phyloP scores from a whole-genome alignment of 2,329 filamentous ascomycete species.

The Penicillium sp. region DNA sequence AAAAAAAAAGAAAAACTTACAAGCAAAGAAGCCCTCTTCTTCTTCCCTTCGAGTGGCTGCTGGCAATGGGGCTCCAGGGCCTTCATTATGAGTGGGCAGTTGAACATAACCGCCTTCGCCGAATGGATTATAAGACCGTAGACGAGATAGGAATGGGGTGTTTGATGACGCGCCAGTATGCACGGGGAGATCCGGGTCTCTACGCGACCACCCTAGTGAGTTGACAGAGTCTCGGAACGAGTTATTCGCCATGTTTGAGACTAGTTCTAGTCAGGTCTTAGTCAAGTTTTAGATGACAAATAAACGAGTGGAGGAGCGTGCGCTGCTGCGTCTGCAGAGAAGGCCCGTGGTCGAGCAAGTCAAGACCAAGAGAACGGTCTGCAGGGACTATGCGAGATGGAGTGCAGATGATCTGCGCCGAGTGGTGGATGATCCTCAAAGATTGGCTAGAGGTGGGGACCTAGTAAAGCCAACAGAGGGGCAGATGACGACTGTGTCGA shows the following conservation, averaged over 20 bases:
- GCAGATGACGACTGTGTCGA: slow-evolving; percentile 34
- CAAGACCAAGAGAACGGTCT: slow-evolving; percentile 25
- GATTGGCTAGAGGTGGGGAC: slow-evolving; percentile 19
- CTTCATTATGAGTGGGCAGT: slow-evolving; percentile 75
- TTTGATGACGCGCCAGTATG: slow-evolving; percentile 60
- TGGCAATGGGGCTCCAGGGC: slow-evolving; percentile 78
- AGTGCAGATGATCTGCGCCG: slow-evolving; percentile 52
- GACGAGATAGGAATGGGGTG: slow-evolving; percentile 72
- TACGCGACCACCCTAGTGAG: slow-evolving; percentile 89
- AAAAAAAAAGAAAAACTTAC: slow-evolving; percentile 61
- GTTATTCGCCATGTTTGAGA: slow-evolving; percentile 39
- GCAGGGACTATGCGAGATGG: slow-evolving; percentile 46
- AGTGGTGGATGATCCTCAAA: slow-evolving; percentile 22
- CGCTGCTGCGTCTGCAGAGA: slow-evolving; percentile 20
- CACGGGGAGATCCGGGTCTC: slow-evolving; percentile 72
- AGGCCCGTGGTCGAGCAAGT: slow-evolving; percentile 16
- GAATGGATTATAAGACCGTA: slow-evolving; percentile 87
- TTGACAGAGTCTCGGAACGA: slow-evolving; percentile 94
- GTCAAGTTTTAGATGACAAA: slow-evolving; percentile 10
- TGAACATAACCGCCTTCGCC: slow-evolving; percentile 77
- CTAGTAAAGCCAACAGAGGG: slow-evolving; percentile 22
- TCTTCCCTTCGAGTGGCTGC: slow-evolving; percentile 83
- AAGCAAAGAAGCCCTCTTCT: slow-evolving; percentile 90
- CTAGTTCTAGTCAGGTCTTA: slow-evolving; percentile 2
- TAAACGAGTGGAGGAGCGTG: slow-evolving; percentile 12